Conservation (phyloP, 805 yeast species). For the Ogataea pini region DNA sequence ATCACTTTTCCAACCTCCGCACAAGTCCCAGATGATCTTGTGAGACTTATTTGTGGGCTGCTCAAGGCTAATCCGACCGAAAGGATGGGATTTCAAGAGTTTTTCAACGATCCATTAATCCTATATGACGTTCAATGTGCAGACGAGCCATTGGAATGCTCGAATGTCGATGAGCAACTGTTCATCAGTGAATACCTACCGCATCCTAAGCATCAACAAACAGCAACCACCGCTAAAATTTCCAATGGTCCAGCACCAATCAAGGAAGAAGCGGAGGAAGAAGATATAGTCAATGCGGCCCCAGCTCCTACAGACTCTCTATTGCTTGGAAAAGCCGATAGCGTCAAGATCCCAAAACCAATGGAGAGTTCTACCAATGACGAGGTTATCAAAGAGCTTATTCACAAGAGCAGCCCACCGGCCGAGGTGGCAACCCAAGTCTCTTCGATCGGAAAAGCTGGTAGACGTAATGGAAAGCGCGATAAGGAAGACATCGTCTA, state of each 20-base stretch:
- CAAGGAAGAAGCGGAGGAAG: constrained; percentile 21
- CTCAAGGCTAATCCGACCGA: constrained; percentile 84
- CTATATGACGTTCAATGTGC: constrained; percentile 50
- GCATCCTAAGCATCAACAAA: constrained; percentile 14
- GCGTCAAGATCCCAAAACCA: constrained; percentile 20
- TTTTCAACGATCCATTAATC: constrained; percentile 74
- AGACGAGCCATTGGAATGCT: constrained; percentile 63
- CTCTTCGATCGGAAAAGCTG: background rate
- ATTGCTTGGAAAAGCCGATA: constrained; percentile 16
- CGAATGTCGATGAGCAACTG: constrained; percentile 72
- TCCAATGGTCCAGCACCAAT: constrained; percentile 19
- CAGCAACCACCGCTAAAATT: background rate
- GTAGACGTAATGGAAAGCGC: constrained; percentile 4
- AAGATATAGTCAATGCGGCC: background rate
- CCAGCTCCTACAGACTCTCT: constrained; percentile 20
- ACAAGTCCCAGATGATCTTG: constrained; percentile 63
- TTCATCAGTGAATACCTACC: constrained; percentile 78
- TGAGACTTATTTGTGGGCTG: constrained; percentile 69
- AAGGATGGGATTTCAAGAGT: constrained; percentile 85
- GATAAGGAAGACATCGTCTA: constrained; percentile 45
- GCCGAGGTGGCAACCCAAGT: constrained; percentile 28
- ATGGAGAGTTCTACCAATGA: constrained; percentile 35
- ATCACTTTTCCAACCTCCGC: constrained; percentile 75
- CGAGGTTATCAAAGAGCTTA: constrained; percentile 47
- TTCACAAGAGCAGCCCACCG: constrained; percentile 45